Base-by-base conservation (phyloP, 2,329 filamentous ascomycete genomes). In the Xylaria sp. region DNA sequence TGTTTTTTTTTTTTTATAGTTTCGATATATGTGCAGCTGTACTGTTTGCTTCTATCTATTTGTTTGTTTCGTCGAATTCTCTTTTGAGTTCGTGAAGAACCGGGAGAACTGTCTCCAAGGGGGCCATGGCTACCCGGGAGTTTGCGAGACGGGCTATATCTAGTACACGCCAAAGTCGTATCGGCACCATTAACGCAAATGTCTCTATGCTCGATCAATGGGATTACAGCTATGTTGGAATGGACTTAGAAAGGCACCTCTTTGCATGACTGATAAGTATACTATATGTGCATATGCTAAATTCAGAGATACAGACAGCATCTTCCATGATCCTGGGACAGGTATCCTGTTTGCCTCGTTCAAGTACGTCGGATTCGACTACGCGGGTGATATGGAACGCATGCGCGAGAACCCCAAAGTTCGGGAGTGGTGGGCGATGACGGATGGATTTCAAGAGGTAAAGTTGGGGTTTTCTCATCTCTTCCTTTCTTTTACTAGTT, bases 351-450 rank as follows among this genome's bases (percentile, higher is more conserved):
- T 94, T 77, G 91, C 91, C 0, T 89, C 84, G 28, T 93, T 94
- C 84, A 94, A 93, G 78, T 95, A 94, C 75, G 84, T 91, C n/a
- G 92, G 93, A 0, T 87, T 87, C 69, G 87, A 93, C 72, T 94
- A 88, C 69, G 89, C 87, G 2, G 90, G 84, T 10, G 92, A 95
- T 76, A 94, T 95, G 93, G 86, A 88, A 79, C 85, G 84, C 70
- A 94, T 94, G 92, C 85, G 86, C 1, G 88, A 88, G 66, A 93
- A 94, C 74, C 86, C 88, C 0, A 90, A 90, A 76, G 91, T 94
- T 41, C 86, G 88, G 65, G 89, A 92, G 79, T 95, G 92, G 93
- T 95, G 92, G 92, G 83, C 83, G 67, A 91, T 94, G 89, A 94
- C 92, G 59, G 92, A 95, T 79, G 84, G 84, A 15, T 93, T 90